Base-by-base conservation (phyloP, 805 yeast species). In the Pichia nanzhaoensis region DNA sequence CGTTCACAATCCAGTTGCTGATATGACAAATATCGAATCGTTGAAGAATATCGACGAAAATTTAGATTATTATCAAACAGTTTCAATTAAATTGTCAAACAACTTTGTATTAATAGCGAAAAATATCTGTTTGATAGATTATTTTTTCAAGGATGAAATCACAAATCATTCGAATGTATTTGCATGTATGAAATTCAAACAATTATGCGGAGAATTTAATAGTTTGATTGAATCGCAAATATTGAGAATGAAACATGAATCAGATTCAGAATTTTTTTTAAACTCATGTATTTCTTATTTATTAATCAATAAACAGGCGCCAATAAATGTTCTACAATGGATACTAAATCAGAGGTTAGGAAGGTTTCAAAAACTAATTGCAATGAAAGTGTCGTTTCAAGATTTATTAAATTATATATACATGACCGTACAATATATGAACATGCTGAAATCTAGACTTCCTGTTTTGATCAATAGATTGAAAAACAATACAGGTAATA, bases 191-290 rank as follows among this genome's bases (percentile, higher is more conserved):
- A 58, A 56, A 42, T 59, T 52, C 34, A 35, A 51, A 1, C 37
- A 47, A 10, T 41, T 61, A 18, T 54, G 54, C 19, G 6, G 32
- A 0, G 45, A 52, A 14, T 55, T 60, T 34, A 39, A 56, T 5
- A 20, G 42, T 8, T 52, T 52, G 3, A 44, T 63, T 2, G 50
- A 55, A 16, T 21, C 27, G 13, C 54, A 59, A 46, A 44, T 64
- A 3, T 19, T 46, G 3, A 34, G 42, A 8, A 34, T 61, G 12
- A 35, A 51, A 12, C 53, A 51, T 8, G 68, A 64, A 37, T 52
- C 58, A 18, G 67, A 64, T 40, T 51, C 53, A 33, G 68, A 64
- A 18, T 55, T 51, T 36, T 47, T 55, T 2, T 20, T 60, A 10
- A 55, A 57, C 41, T 32, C 65, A 3, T 37, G 58, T 14, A 45